Base-by-base conservation (phyloP, 768 basidiomycete species). In the Kondoa subrosea region DNA sequence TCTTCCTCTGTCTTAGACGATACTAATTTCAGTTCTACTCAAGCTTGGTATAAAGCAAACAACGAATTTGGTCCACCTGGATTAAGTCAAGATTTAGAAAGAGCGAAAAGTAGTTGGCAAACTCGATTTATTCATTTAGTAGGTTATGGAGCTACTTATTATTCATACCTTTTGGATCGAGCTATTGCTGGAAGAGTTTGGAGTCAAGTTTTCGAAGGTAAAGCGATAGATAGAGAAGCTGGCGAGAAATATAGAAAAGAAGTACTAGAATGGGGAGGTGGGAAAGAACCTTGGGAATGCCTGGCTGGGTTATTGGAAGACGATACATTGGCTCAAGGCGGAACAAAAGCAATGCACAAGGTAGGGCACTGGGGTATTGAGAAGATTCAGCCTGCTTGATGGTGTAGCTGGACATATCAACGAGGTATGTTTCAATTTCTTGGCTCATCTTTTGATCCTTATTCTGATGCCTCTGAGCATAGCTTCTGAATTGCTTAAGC, bases 121-220 rank as follows among this genome's bases (percentile, higher is more conserved):
- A 91, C 91, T 0, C 90, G 92, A 73, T 99, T 99, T 72, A 88
- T 89, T 0, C 95, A 99, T 76, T 79, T 99, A 3, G 92, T 87
- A 74, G 91, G 92, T 1, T 99, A 99, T 73, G 92, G 93, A 3
- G 91, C 93, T 16, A 95, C 91, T 0, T 99, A 99, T 71, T 99
- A 99, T 74, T 91, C 91, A 1, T 99, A 99, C 75, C 81, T 96
- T 15, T 92, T 99, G 72, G 95, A 97, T 72, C 85, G 92, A 2
- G 91, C 91, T 2, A 95, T 99, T 68, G 93, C 95, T 0, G 88
- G 88, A 3, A 83, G 87, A n/a, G 86, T 96, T 0, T 99, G 89
- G 87, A 77, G 79, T 12, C 82, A 83, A 12, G 79, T 93, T 0
- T 97, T 97, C 73, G 78, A 80, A 8, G 69, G 72, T 0, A 63